Evolutionary conservation across 2,329 filamentous ascomycete genomes (phyloP), one percentile per base, ranked within the genome.

Genomic region (Pestalotiopsis sp.): DNA sequence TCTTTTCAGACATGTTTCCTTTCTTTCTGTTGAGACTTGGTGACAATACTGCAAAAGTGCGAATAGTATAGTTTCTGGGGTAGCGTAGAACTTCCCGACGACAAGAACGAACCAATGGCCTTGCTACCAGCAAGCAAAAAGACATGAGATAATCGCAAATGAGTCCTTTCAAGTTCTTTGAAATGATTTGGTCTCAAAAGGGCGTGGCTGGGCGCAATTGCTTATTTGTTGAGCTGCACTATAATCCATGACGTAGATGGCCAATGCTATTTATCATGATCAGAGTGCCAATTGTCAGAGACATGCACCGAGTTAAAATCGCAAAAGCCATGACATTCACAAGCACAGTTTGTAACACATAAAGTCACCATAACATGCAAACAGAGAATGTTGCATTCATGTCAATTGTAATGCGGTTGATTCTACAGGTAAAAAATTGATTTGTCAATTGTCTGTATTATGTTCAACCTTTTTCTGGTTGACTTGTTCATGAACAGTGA

Each of bases 201-300:
- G 9, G 36, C 4, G 27, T 59, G 57, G 57, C 23, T 59, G 23
- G 23, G 13, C 3, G 9, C 9, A 27, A 20, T 59, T 27, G 27
- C 57, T 65, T 49, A 13, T 52, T 65, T 52, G 38, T 39, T 17
- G 3, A 39, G 27, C 41, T 45, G 9, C 7, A 39, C 17, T 23
- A 38, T 27, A 52, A 57, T 67, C 66, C 23, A 67, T 67, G 66
- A 67, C 66, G 66, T 67, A 67, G 59, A 57, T 31, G 38, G 36
- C 31, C 20, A n/a, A 57, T 20, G 38, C 25, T 20, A 57, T 36
- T 58, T 20, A 57, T 36, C 57, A 49, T 65, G n/a, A 36, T 45
- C 31, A 36, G 23, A 36, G 57, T 23, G 59, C 59, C 59, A 62
- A 39, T 2, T 20, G 27, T 20, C 31, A 62, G 20, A 36, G 27